phyloP scores from a whole-genome alignment of 2,329 filamentous ascomycete species.

The Zymoseptoria passerinii region DNA sequence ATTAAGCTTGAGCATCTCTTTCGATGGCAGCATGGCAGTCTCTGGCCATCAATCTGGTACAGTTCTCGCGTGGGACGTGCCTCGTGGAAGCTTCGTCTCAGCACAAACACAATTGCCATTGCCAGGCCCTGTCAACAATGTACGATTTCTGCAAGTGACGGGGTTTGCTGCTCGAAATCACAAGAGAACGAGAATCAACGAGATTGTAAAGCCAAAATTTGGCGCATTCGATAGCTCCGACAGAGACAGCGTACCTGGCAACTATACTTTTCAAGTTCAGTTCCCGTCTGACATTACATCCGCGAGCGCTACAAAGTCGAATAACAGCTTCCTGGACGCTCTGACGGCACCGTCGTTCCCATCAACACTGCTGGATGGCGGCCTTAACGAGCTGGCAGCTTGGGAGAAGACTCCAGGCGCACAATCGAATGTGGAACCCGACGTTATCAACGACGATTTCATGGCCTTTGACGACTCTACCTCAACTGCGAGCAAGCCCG shows the following conservation, averaged over 20 bases:
- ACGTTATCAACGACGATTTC: conserved; percentile 28
- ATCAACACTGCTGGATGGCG: conserved; percentile 26
- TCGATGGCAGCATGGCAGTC: conserved; percentile 71
- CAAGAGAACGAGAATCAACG: conserved; percentile 19
- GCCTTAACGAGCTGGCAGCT: conserved; percentile 27
- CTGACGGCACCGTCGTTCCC: conserved; percentile 39
- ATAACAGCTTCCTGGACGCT: conserved; percentile 32
- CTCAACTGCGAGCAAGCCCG: conserved; percentile 1
- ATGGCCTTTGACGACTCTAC: conserved; percentile 28
- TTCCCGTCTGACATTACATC: conserved; percentile 36
- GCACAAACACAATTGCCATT: conserved; percentile 55
- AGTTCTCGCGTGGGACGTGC: conserved; percentile 72
- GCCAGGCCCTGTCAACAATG: conserved; percentile 73
- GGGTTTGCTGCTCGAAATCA: conserved; percentile 30
- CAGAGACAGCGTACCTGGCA: conserved; percentile 39
- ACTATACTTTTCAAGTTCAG: conserved; percentile 59
- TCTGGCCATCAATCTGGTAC: conserved; percentile 77
- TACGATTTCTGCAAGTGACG: conserved; percentile 61
- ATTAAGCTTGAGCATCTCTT: conserved; percentile 63
- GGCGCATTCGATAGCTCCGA: conserved; percentile 39
- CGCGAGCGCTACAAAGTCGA: conserved; percentile 15
- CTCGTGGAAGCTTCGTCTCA: conserved; percentile 58
- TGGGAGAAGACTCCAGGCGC: conserved; percentile 28
- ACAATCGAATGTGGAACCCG: conserved; percentile 2
- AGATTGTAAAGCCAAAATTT: conserved; percentile 72